Conservation (phyloP, 2,329 filamentous ascomycete species). For the Cadophora gregata region DNA sequence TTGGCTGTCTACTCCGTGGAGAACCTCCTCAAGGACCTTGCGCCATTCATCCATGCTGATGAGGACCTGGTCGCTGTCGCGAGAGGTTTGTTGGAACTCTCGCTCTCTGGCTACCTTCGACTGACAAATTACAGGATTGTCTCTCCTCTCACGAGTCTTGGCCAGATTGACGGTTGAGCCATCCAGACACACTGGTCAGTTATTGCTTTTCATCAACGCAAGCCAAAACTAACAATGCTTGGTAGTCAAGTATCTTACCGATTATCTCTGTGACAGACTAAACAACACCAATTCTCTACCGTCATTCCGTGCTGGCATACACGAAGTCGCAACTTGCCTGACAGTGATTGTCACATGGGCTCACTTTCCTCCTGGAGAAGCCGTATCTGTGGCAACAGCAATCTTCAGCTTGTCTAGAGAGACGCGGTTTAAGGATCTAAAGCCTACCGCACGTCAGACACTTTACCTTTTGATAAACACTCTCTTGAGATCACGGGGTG, state of each 20-base stretch:
- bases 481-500: constrained; percentile 30
- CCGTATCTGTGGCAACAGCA: constrained; percentile 28
- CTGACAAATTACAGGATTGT: constrained; percentile 30
- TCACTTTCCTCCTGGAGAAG: constrained; percentile 32
- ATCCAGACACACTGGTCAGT: constrained; percentile 33
- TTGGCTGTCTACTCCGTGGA: constrained; percentile 25
- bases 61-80: constrained; percentile 30
- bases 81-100: constrained; percentile 28
- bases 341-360: constrained; percentile 25
- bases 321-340: constrained; percentile 31
- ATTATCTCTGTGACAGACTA: constrained; percentile 33
- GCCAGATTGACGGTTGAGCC: constrained; percentile 22
- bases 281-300: constrained; percentile 24
- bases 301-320: constrained; percentile 34
- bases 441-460: constrained; percentile 31
- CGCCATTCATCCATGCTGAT: constrained; percentile 31
- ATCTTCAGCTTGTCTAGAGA: constrained; percentile 30
- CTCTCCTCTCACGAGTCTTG: constrained; percentile 31
- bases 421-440: constrained; percentile 31
- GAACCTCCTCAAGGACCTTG: constrained; percentile 31
- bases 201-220: background rate
- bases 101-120: background rate
- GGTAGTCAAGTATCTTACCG: constrained; percentile 34
- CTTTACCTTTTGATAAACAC: constrained; percentile 34
- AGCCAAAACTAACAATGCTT: constrained; percentile 17